phyloP scores from a whole-genome alignment of 2,329 filamentous ascomycete species.

The Cladophialophora carrionii region DNA sequence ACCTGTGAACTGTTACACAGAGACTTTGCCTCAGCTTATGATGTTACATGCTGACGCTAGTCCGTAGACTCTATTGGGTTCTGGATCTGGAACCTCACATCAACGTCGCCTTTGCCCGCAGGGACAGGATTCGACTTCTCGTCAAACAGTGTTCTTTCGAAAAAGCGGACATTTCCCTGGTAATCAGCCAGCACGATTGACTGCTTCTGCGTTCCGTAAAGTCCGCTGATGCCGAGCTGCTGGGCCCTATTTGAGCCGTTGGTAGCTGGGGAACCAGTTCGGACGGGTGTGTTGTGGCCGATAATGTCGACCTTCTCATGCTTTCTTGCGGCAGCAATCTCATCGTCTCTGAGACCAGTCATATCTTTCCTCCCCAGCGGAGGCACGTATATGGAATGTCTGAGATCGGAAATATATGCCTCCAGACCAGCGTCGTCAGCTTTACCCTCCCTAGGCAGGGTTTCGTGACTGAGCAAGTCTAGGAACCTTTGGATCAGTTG shows the following conservation, averaged over 20 bases:
- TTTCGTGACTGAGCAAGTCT: conserved; percentile 58
- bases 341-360: conserved; percentile 41
- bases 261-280: conserved; percentile 36
- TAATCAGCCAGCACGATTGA: conserved; percentile 62
- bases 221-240: conserved; percentile 50
- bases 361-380: conserved; percentile 55
- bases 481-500: conserved; percentile 58
- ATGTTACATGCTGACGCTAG: neutral
- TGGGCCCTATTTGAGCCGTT: conserved; percentile 24
- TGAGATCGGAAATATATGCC: conserved; percentile 59
- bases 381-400: conserved; percentile 65
- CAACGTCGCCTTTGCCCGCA: conserved; percentile 52
- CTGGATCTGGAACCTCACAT: conserved; percentile 53
- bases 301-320: conserved; percentile 40
- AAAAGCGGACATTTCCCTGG: conserved; percentile 61
- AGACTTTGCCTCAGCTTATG: neutral
- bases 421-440: conserved; percentile 53
- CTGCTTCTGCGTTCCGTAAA: conserved; percentile 69
- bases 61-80: neutral
- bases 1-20: neutral
- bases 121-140: conserved; percentile 54
- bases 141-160: conserved; percentile 65
- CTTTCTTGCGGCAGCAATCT: conserved; percentile 45
- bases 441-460: conserved; percentile 53
- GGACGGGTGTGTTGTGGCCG: conserved; percentile 30